phyloP scores from a whole-genome alignment of 495 filamentous ascomycete genomes.

The Daldinia concentrica region DNA sequence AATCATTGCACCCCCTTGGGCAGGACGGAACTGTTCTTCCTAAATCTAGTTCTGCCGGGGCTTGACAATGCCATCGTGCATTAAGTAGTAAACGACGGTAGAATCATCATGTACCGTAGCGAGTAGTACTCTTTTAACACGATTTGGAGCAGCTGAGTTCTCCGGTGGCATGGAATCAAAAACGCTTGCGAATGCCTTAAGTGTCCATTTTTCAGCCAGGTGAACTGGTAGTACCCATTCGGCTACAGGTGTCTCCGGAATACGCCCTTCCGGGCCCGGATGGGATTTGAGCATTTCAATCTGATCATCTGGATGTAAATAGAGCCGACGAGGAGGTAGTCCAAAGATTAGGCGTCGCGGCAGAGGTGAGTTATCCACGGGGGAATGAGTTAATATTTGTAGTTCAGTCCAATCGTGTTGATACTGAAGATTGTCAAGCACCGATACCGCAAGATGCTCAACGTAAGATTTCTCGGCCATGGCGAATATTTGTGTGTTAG shows the following conservation, averaged over 20 bases:
- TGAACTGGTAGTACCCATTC: conserved; percentile 91
- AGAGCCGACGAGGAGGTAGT: conserved; percentile 84
- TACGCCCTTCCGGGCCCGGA: conserved; percentile 48
- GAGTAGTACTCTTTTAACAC: conserved; percentile 77
- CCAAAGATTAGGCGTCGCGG: conserved; percentile 80
- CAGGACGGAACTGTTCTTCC: not conserved
- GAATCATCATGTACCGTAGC: conserved; percentile 89
- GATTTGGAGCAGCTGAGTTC: conserved; percentile 54
- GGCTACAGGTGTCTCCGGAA: conserved; percentile 63
- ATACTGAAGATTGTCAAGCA: conserved; percentile 82
- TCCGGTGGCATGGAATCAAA: conserved; percentile 76
- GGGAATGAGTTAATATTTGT: conserved; percentile 65
- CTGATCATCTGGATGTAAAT: conserved; percentile 94
- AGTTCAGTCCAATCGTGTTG: conserved; percentile 88
- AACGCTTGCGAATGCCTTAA: conserved; percentile 76
- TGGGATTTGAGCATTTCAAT: conserved; percentile 74
- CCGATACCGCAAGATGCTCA: conserved; percentile 67
- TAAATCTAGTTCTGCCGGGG: conserved; percentile 83
- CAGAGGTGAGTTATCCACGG: conserved; percentile 49
- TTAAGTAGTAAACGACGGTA: conserved; percentile 92
- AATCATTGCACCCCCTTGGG: not conserved
- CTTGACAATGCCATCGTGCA: conserved; percentile 96
- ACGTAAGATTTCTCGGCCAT: conserved; percentile 43
- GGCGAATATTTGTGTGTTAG: not conserved
- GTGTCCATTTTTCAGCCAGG: conserved; percentile 82